phyloP scores from a whole-genome alignment of 1,139 yeast genomes.

The Trichomonascaceae sp. region DNA sequence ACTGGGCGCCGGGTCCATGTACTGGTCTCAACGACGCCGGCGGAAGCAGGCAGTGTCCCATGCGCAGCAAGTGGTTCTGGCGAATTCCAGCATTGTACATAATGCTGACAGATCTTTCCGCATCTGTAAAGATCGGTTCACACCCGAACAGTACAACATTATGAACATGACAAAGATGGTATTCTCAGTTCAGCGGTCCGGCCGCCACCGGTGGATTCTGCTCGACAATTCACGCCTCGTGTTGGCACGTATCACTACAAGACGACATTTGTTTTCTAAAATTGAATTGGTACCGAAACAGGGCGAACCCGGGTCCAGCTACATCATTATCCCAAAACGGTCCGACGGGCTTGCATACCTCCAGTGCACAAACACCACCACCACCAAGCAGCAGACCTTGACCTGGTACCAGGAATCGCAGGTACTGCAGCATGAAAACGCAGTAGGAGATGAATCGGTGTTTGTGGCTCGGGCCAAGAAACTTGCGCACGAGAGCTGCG shows the following conservation, averaged over 20 bases:
- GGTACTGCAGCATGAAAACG: background rate
- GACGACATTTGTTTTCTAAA: too few species aligned
- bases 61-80: too few species aligned
- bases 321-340: too few species aligned
- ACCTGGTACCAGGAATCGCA: background rate
- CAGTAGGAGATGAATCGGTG: background rate
- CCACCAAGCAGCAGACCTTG: background rate
- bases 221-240: background rate
- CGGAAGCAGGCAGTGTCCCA: too few species aligned
- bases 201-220: background rate
- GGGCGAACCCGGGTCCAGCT: too few species aligned
- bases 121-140: background rate
- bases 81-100: too few species aligned
- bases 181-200: background rate
- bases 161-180: background rate
- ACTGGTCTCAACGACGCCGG: too few species aligned
- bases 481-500: background rate
- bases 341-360: background rate
- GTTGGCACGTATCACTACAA: too few species aligned
- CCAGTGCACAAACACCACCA: background rate
- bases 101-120: too few species aligned
- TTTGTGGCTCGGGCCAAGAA: background rate
- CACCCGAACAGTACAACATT: background rate
- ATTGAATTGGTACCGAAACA: too few species aligned
- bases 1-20: too few species aligned